Base-by-base conservation (phyloP, 2,329 filamentous ascomycete genomes). In the Chrysoporthe puriensis region DNA sequence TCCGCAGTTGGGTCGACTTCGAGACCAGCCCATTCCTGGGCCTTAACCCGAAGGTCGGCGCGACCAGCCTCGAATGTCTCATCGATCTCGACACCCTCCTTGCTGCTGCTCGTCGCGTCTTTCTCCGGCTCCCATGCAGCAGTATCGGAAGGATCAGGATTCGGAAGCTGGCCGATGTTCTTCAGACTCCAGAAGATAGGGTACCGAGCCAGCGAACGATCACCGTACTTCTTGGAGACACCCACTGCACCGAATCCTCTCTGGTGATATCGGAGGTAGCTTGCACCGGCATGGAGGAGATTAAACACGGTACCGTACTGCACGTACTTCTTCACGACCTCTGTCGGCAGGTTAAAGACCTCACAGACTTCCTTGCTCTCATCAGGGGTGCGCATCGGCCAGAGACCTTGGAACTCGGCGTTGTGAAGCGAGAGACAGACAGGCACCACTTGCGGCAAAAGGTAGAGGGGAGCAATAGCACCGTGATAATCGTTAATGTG, bases 281-380 rank as follows among this genome's bases (percentile, higher is more conserved):
- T 88, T 54, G 85, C 85, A 68, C 85, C 88, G 13, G 86, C 85
- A 75, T 90, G 88, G 6, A 90, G 79, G 64, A 90, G 79, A 73
- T 90, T 90, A 79, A 90, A 89, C 3, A 90, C 85, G 70, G 89
- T 86, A 58, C 88, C 88, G 71, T 89, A 90, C 68, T 90, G 88
- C 8, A 90, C 84, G 73, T 90, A 90, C 57, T 83, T 82, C 62
- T 83, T 79, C 2, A 86, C 87, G 43, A 86, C 77, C 14, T 87
- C 82, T 21, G 82, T 74, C 16, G 83, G 80, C 32, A 90, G 77
- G 71, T 89, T 89, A 77, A 88, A 90, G 43, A 90, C 86, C 2
- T 81, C 81, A 74, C 86, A 89, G 8, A 90, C 86, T 75, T 90
- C 88, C 40, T 84, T 82, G 67, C 83, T 82, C 72, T 90, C 88